Conservation (phyloP, 2,329 filamentous ascomycete genomes). For the Hymenoscyphus albidus region DNA sequence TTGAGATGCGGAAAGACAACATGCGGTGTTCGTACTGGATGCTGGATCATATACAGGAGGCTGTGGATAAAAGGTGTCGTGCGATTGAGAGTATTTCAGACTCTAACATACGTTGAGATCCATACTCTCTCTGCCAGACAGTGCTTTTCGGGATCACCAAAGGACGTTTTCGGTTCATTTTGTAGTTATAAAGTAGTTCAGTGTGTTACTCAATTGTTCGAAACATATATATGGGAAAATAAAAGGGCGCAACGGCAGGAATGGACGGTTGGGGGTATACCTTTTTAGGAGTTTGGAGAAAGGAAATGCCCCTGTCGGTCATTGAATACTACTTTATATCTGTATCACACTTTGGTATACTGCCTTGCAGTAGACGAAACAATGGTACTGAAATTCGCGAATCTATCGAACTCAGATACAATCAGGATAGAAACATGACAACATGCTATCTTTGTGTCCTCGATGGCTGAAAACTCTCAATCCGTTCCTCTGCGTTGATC, state of each 20-base stretch:
- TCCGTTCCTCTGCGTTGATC: no score
- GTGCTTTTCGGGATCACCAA: neutral
- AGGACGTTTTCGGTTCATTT: neutral
- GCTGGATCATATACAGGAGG: neutral
- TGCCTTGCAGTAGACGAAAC: no score
- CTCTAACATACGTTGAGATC: neutral
- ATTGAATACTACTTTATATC: no score
- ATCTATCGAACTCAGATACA: no score
- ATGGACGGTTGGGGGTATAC: neutral
- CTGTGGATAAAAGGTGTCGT: neutral
- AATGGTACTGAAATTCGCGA: no score
- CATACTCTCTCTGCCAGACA: neutral
- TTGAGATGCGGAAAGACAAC: neutral
- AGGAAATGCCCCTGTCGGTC: neutral
- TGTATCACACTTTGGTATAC: no score
- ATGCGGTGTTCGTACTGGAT: neutral
- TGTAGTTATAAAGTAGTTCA: neutral
- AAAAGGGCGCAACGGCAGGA: no score
- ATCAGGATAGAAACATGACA: no score
- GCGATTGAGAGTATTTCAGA: neutral
- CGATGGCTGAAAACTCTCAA: no score
- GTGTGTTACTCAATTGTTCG: neutral
- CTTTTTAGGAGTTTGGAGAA: neutral
- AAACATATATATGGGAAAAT: neutral
- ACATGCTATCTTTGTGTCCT: no score